Evolutionary conservation across 2,329 filamentous ascomycete species (phyloP).

Genomic region (Thelonectria discophora): DNA sequence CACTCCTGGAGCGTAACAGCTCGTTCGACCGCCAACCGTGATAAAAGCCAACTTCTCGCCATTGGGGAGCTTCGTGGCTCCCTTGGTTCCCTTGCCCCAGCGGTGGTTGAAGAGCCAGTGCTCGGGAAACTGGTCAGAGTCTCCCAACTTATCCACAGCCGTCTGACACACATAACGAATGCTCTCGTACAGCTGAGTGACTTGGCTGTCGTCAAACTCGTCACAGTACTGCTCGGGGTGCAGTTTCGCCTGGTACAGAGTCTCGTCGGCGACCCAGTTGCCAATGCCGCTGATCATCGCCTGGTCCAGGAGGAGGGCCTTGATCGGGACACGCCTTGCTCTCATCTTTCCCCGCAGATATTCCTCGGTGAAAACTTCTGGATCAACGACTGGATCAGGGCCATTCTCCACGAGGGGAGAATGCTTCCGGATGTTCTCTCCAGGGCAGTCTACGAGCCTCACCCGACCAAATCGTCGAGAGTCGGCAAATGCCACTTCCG

Average conservation of each 20-base stretch:
- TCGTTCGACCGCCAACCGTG: conserved; percentile 90
- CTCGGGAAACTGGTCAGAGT: conserved; percentile 84
- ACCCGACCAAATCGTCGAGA: conserved; percentile 81
- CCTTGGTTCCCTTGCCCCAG: conserved; percentile 90
- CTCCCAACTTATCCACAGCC: conserved; percentile 80
- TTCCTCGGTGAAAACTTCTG: conserved; percentile 76
- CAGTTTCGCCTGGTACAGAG: conserved; percentile 86
- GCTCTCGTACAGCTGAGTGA: conserved; percentile 74
- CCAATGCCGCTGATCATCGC: conserved; percentile 89
- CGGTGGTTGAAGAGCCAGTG: conserved; percentile 90
- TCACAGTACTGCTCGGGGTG: conserved; percentile 95
- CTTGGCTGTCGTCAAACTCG: conserved; percentile 76
- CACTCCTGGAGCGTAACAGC: conserved; percentile 82
- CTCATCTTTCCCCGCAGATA: conserved; percentile 78
- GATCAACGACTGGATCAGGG: conserved; percentile 88
- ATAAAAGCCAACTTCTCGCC: conserved; percentile 87
- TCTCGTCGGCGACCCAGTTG: conserved; percentile 97
- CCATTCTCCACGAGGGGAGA: conserved; percentile 90
- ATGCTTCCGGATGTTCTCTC: conserved; percentile 75
- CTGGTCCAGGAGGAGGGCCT: conserved; percentile 89
- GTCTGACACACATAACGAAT: conserved; percentile 83
- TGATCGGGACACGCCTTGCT: conserved; percentile 84
- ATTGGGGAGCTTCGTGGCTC: conserved; percentile 74
- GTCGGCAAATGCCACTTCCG: conserved; percentile 84
- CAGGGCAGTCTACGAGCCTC: conserved; percentile 82